These are phyloP conservation scores for Mycena epipterygia DNA, from an alignment of 768 basidiomycete species.

Conservation along the genomic window DNA sequence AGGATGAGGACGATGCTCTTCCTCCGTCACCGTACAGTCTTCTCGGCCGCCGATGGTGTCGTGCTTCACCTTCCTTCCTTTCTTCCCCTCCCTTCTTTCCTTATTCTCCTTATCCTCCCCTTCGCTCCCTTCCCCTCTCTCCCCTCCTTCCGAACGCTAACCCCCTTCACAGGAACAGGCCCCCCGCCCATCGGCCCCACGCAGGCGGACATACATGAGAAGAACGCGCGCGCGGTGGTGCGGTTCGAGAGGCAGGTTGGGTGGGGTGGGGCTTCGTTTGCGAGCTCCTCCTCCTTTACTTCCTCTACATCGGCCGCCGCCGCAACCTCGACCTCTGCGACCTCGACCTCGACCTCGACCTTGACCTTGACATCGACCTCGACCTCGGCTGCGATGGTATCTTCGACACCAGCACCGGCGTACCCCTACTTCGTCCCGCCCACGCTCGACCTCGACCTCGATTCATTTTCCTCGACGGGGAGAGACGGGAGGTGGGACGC, in stretches of 20 bases:
- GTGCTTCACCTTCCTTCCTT: background rate
- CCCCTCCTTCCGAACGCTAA: background rate
- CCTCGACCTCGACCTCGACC: no score
- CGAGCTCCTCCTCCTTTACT: no score
- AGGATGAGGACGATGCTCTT: no score
- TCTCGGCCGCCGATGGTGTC: background rate
- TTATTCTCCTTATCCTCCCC: background rate
- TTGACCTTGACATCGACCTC: no score
- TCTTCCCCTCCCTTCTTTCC: background rate
- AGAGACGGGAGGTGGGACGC: background rate
- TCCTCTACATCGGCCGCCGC: background rate
- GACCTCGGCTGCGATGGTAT: background rate
- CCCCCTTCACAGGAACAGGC: background rate
- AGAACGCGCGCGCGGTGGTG: constrained; percentile 54
- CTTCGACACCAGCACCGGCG: no score
- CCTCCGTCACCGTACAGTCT: no score
- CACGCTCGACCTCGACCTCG: no score
- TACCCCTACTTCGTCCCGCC: no score
- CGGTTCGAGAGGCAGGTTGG: constrained; percentile 30
- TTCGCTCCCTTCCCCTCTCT: background rate
- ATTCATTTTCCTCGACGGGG: no score
- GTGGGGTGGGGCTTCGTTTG: no score
- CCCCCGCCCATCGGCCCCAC: constrained; percentile 49
- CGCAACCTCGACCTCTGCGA: no score
- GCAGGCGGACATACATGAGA: constrained; percentile 60